phyloP scores from a whole-genome alignment of 805 yeast species.

The Grigorovia humatica region DNA sequence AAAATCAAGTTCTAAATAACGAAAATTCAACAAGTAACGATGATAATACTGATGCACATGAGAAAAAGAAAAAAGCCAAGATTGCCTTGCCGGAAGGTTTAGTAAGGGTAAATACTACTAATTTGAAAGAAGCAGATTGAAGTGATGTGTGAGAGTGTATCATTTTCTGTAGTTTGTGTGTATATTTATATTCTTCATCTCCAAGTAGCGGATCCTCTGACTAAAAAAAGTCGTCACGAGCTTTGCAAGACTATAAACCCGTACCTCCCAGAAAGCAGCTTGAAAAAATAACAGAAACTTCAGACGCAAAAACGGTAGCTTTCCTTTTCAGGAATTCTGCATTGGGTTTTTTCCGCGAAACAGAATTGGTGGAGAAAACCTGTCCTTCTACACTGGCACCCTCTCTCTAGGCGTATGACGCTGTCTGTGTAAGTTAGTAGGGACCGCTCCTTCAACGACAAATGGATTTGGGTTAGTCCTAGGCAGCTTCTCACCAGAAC shows the following conservation, averaged over 20 bases:
- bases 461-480: neutral
- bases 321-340: too few species aligned
- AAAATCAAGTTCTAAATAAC: neutral
- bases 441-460: too few species aligned
- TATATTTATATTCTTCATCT: too few species aligned
- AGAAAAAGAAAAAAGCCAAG: constrained; percentile 21
- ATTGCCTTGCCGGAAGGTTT: constrained; percentile 56
- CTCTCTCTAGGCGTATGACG: too few species aligned
- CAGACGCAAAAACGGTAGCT: too few species aligned
- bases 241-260: too few species aligned
- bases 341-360: neutral
- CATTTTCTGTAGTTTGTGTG: too few species aligned
- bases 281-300: neutral
- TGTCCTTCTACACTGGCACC: neutral
- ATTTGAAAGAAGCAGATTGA: neutral
- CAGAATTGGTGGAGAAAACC: too few species aligned
- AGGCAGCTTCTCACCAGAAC: neutral
- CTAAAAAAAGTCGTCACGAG: too few species aligned
- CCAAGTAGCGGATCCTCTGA: too few species aligned
- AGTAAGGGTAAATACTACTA: constrained; percentile 37
- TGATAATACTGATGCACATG: constrained; percentile 28
- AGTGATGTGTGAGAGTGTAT: neutral
- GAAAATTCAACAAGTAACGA: neutral
- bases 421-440: too few species aligned
- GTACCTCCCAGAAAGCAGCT: too few species aligned